phyloP scores from a whole-genome alignment of 2,329 filamentous ascomycete genomes.

The Dothistroma septosporum region DNA sequence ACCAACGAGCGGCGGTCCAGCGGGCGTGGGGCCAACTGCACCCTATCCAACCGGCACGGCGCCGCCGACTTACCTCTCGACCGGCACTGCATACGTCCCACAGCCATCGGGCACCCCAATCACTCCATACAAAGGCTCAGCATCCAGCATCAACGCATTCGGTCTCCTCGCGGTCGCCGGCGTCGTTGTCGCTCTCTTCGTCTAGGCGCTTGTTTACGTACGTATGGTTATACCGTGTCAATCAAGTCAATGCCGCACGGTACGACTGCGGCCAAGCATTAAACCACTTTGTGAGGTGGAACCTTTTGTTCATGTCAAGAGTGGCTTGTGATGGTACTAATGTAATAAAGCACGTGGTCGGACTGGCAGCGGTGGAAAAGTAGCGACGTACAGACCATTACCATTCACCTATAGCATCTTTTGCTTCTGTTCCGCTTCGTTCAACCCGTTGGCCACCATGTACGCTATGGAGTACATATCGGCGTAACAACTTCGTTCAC shows the following conservation, averaged over 20 bases:
- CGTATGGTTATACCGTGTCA: conserved; percentile 14
- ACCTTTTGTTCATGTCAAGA: conserved; percentile 4
- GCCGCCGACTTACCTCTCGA: conserved; percentile 4
- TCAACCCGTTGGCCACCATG: neutral
- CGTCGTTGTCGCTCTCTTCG: conserved; percentile 28
- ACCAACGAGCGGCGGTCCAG: neutral
- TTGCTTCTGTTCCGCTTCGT: conserved; percentile 1
- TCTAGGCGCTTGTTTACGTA: conserved; percentile 20
- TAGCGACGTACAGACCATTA: conserved; percentile 6
- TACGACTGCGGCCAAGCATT: conserved; percentile 18
- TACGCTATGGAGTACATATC: neutral
- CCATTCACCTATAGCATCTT: neutral
- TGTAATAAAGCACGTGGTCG: conserved; percentile 6
- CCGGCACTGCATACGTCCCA: conserved; percentile 7
- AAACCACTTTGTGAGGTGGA: conserved; percentile 4
- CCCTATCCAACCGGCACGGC: conserved; percentile 10
- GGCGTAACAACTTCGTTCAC: neutral
- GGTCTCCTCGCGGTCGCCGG: conserved; percentile 23
- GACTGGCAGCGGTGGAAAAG: neutral
- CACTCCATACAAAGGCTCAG: conserved; percentile 22
- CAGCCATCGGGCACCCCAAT: conserved; percentile 7
- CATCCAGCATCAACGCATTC: conserved; percentile 19
- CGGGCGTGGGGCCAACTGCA: too few species aligned
- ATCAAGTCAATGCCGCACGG: conserved; percentile 7
- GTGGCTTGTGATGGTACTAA: conserved; percentile 10